phyloP scores from a whole-genome alignment of 208 protist species.

The Crithidia thermophila region DNA sequence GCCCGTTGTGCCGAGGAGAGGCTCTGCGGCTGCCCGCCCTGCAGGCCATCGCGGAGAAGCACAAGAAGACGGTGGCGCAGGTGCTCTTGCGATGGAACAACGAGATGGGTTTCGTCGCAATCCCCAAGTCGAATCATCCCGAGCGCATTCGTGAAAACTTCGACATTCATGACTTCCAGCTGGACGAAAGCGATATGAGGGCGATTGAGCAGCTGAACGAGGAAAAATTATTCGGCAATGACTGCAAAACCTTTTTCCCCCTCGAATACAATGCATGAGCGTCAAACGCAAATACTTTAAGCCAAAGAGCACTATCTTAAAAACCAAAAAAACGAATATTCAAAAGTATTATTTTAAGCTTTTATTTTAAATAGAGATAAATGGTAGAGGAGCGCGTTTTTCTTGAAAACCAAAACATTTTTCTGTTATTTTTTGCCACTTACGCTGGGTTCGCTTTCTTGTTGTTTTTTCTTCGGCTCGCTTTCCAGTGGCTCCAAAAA shows the following conservation, averaged over 20 bases:
- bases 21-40: conserved; percentile 31
- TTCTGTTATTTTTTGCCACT: no score
- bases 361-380: no score
- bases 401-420: no score
- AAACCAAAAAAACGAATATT: background rate
- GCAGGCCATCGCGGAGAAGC: conserved; percentile 39
- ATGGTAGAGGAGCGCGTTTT: no score
- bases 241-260: conserved; percentile 13
- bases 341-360: no score
- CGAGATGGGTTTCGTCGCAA: conserved; percentile 57
- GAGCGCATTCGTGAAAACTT: conserved; percentile 85
- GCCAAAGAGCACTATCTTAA: background rate
- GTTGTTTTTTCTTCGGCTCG: no score
- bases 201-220: conserved; percentile 44
- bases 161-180: conserved; percentile 52
- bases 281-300: no score
- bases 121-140: conserved; percentile 86
- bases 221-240: conserved; percentile 34
- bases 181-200: conserved; percentile 48
- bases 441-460: no score
- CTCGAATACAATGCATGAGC: background rate
- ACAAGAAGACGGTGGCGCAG: conserved; percentile 52
- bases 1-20: conserved; percentile 59
- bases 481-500: no score
- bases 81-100: conserved; percentile 67